Evolutionary conservation across 345 rosid species (phyloP), one percentile per base, ranked within the genome.

Genomic region (Odontarrhena argentea): DNA sequence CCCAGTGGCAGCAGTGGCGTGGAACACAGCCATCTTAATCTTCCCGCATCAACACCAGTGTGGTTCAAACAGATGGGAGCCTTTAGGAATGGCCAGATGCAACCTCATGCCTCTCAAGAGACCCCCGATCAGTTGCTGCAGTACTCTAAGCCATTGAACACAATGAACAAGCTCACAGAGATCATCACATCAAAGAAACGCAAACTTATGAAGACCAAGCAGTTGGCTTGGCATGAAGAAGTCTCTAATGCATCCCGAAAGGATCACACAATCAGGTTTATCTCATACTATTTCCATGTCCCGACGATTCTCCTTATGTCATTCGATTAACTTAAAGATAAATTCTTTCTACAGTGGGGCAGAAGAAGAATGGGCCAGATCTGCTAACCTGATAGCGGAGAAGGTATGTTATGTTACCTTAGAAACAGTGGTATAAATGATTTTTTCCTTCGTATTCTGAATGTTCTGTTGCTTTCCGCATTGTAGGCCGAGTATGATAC

Each of bases 291-390:
- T 11, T 12, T 57, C 7, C 25, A 4, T 57, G 24, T 48, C 36
- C 43, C 26, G 53, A 52, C 14, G 10, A 28, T 42, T 2, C 46
- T 35, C 38, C 59, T 43, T 49, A 7, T 8, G 10, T 37, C 40
- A 13, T 24, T 67, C 7, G 34, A 9, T 55, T 15, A 55, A 67
- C 71, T 34, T 54, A 8, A 44, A 55, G 10, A 22, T 55, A 40
- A 38, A 2, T 56, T 55, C 38, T 37, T 54, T 75, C 57, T 75
- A 72, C 89, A 87, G 97, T 32, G 41, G 18, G 48, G 77, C 86
- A 58, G 88, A 83, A 73, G 63, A 74, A 48, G 81, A 76, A 36
- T 87, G 97, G 97, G 87, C 89, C 8, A 55, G 36, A 37, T 81
- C 84, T 65, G 69, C 78, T 64, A 86, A 87, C 61, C 70, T 87